A percentile compares a stretch with the other conserved stretches of the same genome.
Conservation (phyloP, 495 filamentous ascomycete species). For the Trichoderma parareesei region DNA sequence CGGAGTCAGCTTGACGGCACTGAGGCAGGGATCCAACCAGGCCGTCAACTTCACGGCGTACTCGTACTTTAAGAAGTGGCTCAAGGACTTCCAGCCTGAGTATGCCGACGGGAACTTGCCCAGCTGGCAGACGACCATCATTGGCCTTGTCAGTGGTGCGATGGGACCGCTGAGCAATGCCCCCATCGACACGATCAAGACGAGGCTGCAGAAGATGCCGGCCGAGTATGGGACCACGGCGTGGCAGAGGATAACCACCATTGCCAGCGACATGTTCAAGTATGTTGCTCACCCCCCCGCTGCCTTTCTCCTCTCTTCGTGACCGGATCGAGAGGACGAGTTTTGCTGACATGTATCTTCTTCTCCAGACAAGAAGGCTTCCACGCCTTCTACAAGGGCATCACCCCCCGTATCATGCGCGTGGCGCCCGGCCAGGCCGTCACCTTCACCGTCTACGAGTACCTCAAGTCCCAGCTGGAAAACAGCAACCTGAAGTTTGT, state of each 20-base stretch:
- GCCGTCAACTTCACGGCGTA: conserved; percentile 99
- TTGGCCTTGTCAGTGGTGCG: conserved; percentile 85
- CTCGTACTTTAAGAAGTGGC: conserved; percentile 75
- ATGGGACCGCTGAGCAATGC: conserved; percentile 95
- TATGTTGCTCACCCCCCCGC: conserved; percentile 22
- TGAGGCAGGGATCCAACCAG: conserved; percentile 94
- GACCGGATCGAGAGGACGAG: background rate
- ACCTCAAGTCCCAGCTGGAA: conserved; percentile 73
- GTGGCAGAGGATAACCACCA: conserved; percentile 62
- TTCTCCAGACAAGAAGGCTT: conserved; percentile 66
- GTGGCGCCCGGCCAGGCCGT: conserved; percentile 97
- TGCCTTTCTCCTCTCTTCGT: background rate
- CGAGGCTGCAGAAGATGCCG: conserved; percentile 82
- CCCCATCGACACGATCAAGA: conserved; percentile 99
- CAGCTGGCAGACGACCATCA: conserved; percentile 79
- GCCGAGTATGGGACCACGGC: conserved; percentile 74
- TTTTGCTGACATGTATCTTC: conserved; percentile 1
- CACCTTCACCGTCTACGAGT: conserved; percentile 97
- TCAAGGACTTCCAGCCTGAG: conserved; percentile 62
- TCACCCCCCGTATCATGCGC: conserved; percentile 94
- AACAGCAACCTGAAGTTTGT: conserved; percentile 56
- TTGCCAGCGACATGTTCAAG: conserved; percentile 91
- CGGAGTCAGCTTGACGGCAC: conserved; percentile 84
- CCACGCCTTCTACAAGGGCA: conserved; percentile 96
- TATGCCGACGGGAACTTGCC: conserved; percentile 55